Percentiles rank a stretch among this genome's conserved stretches.
Conservation (phyloP, 306 rosid species). For the Fragaria nilgerrensis region DNA sequence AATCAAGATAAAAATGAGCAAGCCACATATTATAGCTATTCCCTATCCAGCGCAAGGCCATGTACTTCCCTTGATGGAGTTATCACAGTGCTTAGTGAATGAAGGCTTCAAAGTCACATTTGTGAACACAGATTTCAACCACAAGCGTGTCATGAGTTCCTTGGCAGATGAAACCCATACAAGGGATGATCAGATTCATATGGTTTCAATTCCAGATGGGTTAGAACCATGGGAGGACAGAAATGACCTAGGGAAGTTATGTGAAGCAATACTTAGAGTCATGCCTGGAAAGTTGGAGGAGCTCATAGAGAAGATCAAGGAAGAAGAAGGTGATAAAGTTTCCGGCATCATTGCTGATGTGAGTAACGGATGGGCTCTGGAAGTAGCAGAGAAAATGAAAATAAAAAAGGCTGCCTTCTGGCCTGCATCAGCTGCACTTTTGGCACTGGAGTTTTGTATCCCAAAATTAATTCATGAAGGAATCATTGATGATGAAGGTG, state of each 20-base stretch:
- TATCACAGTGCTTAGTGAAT: constrained; percentile 43
- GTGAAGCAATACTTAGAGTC: constrained; percentile 20
- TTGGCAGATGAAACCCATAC: constrained; percentile 10
- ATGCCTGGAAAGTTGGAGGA: constrained; percentile 47
- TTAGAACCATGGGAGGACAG: constrained; percentile 38
- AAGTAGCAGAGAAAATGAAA: constrained; percentile 45
- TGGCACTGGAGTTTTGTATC: constrained; percentile 25
- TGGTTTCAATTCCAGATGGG: constrained; percentile 52
- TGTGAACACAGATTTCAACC: constrained; percentile 39
- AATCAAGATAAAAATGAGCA: constrained; percentile 26
- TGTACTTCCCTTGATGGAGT: constrained; percentile 62
- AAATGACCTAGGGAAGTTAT: constrained; percentile 30
- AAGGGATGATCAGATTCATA: constrained; percentile 21
- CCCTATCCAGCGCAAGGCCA: constrained; percentile 82
- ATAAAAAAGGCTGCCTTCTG: constrained; percentile 35
- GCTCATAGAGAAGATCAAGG: constrained; percentile 40
- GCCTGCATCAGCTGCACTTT: constrained; percentile 41
- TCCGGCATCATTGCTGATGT: constrained; percentile 40
- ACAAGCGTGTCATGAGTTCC: constrained; percentile 35
- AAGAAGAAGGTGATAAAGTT: constrained; percentile 22
- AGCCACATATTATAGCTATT: constrained; percentile 39
- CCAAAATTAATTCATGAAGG: constrained; percentile 40
- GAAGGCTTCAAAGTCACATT: constrained; percentile 60
- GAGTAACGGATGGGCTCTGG: constrained; percentile 42
- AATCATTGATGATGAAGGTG: constrained; percentile 39